Base-by-base conservation (phyloP, 2,329 filamentous ascomycete genomes). In the Cercospora berteroae region DNA sequence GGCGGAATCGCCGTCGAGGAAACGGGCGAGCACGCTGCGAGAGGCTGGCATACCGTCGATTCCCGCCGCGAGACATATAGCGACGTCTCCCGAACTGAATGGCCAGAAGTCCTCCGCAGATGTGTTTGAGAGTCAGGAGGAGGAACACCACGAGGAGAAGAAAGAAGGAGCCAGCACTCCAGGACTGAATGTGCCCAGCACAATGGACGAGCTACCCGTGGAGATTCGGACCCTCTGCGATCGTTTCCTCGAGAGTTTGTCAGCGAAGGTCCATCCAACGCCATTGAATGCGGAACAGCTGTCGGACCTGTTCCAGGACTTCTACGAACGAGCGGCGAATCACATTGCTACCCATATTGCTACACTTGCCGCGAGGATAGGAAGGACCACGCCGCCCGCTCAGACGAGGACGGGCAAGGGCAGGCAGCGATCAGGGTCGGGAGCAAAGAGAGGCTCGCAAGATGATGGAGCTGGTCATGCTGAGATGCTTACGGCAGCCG, bases 141-240 rank as follows among this genome's bases (percentile, higher is more conserved):
- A 79, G 39, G 77, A 78, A 7, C 71, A 73, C 25, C 70, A 75
- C 8, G 78, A 78, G 23, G 75, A 77, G 8, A 69, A 72, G 12
- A 58, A 63, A 7, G 69, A 70, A n/a, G 71, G 75, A 23, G 66
- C 67, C 10, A 69, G 67, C n/a, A 73, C 68, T 18, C 73, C 75
- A 2, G 77, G 77, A 59, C 64, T 79, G 62, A 73, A 77, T 52
- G 73, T 83, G 12, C 83, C 90, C 3, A 86, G 92, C 70, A 89
- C 92, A 66, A 89, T 95, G 70, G 92, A 96, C 74, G 91, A 97
- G 75, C 87, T 99, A 50, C 95, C 95, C 13, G 95, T 97, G 75
- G 95, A 99, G 84, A 87, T 99, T 67, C 86, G 95, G 67, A 95
- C 92, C 79, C 82, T 97, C 77, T 93, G 91, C 20, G 94, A 98